Conservation (phyloP, 352 stramenopile species). For the Phytophthora pistaciae region DNA sequence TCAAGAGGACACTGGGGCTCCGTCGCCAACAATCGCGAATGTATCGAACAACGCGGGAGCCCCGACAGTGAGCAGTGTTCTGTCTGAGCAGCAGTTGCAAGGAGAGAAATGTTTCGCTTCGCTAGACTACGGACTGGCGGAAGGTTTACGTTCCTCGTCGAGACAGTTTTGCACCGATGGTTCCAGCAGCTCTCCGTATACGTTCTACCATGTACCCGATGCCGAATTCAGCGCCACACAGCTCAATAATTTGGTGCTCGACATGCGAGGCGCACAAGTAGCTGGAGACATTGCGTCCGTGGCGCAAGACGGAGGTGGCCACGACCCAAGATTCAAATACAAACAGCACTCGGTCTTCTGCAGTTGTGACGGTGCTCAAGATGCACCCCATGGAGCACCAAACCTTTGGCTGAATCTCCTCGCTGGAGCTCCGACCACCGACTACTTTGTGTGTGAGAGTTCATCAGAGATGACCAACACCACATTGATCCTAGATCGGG, state of each 20-base stretch:
- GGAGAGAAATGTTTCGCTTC: conserved; percentile 10
- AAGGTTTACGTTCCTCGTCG: conserved; percentile 10
- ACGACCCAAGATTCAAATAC: conserved; percentile 32
- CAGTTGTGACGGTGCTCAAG: conserved; percentile 14
- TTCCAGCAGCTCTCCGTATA: conserved; percentile 8
- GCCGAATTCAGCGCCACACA: conserved; percentile 18
- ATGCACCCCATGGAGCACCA: conserved; percentile 8
- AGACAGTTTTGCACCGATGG: conserved; percentile 8
- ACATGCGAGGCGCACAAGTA: conserved; percentile 11
- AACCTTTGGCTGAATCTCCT: conserved; percentile 16
- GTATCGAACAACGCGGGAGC: neutral
- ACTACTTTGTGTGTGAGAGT: neutral
- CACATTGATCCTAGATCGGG: conserved; percentile 6
- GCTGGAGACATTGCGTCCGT: conserved; percentile 15
- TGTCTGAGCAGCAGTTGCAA: neutral
- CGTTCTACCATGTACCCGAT: conserved; percentile 7
- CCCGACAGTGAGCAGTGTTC: no score
- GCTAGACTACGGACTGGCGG: conserved; percentile 21
- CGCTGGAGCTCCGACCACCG: neutral
- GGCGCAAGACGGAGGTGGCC: conserved; percentile 16
- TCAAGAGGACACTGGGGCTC: neutral
- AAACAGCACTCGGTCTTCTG: conserved; percentile 6
- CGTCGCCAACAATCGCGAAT: neutral
- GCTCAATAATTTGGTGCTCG: conserved; percentile 18
- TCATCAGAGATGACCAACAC: neutral